A percentile compares a stretch with the other conserved stretches of the same genome.
These are phyloP conservation scores for Aristolochia californica DNA, from an alignment of 164 flowering plant genomes.

Conservation along the genomic window DNA sequence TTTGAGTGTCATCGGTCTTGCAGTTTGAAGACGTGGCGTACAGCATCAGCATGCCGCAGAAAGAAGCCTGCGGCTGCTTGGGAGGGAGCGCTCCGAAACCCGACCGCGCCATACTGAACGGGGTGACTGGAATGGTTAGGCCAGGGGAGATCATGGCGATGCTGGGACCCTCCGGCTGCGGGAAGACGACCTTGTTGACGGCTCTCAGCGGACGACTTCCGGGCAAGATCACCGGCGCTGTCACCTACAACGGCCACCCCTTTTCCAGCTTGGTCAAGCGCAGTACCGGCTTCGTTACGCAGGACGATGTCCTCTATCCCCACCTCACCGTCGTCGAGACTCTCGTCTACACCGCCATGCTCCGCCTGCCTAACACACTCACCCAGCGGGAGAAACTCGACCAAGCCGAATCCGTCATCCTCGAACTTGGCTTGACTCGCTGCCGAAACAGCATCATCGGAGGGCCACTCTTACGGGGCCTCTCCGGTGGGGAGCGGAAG, in stretches of 20 bases:
- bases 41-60: constrained; percentile 17
- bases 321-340: constrained; percentile 85
- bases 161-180: constrained; percentile 95
- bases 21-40: constrained; percentile 79
- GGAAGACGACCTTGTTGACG: constrained; percentile 81
- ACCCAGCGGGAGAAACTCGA: constrained; percentile 41
- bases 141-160: constrained; percentile 89
- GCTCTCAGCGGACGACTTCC: constrained; percentile 65
- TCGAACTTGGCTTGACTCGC: constrained; percentile 56
- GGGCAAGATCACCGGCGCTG: constrained; percentile 55
- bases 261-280: constrained; percentile 55
- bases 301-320: constrained; percentile 78
- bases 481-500: constrained; percentile 90
- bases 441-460: constrained; percentile 58
- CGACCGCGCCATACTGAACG: constrained; percentile 39
- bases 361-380: constrained; percentile 53
- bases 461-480: constrained; percentile 57
- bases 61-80: constrained; percentile 6
- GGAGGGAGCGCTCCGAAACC: constrained; percentile 26
- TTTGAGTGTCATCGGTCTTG: neutral
- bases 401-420: constrained; percentile 49
- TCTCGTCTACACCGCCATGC: constrained; percentile 53
- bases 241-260: constrained; percentile 57
- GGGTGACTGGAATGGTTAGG: constrained; percentile 51
- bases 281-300: constrained; percentile 66